phyloP scores from a whole-genome alignment of 106 monocot species.

The Dendrobium nobile region DNA sequence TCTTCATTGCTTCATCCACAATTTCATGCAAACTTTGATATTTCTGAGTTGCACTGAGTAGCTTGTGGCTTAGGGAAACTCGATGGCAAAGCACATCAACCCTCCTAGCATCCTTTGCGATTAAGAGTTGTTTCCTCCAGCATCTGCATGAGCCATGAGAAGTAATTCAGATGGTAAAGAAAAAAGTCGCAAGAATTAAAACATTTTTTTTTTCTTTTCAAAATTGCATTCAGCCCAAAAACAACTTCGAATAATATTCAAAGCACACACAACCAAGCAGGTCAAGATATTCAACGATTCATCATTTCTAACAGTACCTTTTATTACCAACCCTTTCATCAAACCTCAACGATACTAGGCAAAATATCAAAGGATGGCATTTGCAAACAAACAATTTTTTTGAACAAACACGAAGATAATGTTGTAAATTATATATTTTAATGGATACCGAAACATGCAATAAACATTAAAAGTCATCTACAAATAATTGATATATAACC shows the following conservation, averaged over 20 bases:
- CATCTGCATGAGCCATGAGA: slow-evolving; percentile 36
- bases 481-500: neutral
- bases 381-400: too few relatives aligned
- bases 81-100: slow-evolving; percentile 69
- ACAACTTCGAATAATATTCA: neutral
- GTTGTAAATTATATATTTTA: neutral
- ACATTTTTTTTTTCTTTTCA: neutral
- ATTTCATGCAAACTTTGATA: slow-evolving; percentile 52
- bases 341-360: neutral
- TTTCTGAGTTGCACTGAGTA: slow-evolving; percentile 49
- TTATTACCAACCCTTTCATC: neutral
- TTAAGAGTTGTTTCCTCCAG: slow-evolving; percentile 77
- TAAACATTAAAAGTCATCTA: neutral
- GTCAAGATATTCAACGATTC: neutral
- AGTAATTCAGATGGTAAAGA: neutral
- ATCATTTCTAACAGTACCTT: neutral
- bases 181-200: too few relatives aligned
- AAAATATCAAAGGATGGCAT: neutral
- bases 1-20: slow-evolving; percentile 55
- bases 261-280: neutral
- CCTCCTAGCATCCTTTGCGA: slow-evolving; percentile 80
- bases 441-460: neutral
- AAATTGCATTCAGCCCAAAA: neutral
- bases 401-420: neutral
- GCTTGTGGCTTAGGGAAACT: slow-evolving; percentile 57